Conservation (phyloP, 2,329 filamentous ascomycete genomes). For the Talaromyces amestolkiae region DNA sequence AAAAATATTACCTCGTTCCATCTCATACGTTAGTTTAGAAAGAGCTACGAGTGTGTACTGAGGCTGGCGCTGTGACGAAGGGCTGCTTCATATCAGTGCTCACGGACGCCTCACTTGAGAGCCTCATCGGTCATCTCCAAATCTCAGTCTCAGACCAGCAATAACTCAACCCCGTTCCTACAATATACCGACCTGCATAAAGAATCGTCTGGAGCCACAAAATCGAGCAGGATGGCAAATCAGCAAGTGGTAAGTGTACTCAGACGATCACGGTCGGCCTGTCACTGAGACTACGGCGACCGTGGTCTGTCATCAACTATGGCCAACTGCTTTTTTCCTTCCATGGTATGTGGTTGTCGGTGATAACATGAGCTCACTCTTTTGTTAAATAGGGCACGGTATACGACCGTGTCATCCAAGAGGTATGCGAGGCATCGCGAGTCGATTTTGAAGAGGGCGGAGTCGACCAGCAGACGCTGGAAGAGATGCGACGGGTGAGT, state of each 20-base stretch:
- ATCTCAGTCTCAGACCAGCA: background rate
- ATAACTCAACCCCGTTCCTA: background rate
- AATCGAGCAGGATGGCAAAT: slow-evolving; percentile 44
- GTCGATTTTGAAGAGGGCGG: slow-evolving; percentile 97
- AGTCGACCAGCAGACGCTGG: slow-evolving; percentile 79
- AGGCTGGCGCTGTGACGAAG: background rate
- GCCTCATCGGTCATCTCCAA: background rate
- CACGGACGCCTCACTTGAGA: background rate
- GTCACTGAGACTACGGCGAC: background rate
- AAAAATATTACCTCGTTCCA: background rate
- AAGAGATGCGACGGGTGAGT: slow-evolving; percentile 84
- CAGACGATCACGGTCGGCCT: slow-evolving; percentile 22
- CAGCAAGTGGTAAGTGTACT: slow-evolving; percentile 48
- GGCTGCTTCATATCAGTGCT: background rate
- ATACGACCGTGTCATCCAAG: slow-evolving; percentile 87
- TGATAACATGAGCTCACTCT: slow-evolving; percentile 27
- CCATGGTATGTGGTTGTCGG: background rate
- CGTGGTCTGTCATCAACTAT: background rate
- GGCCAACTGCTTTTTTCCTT: slow-evolving; percentile 10
- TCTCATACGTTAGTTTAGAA: background rate
- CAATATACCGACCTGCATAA: background rate
- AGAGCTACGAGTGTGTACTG: background rate
- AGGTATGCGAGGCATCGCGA: slow-evolving; percentile 85
- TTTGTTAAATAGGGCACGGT: slow-evolving; percentile 61
- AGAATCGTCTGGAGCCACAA: too few species aligned